Percentiles rank a stretch among this genome's conserved stretches.
Evolutionary conservation across 176 grass and related monocot species (phyloP).

Genomic region (Eremochloa ophiuroides): DNA sequence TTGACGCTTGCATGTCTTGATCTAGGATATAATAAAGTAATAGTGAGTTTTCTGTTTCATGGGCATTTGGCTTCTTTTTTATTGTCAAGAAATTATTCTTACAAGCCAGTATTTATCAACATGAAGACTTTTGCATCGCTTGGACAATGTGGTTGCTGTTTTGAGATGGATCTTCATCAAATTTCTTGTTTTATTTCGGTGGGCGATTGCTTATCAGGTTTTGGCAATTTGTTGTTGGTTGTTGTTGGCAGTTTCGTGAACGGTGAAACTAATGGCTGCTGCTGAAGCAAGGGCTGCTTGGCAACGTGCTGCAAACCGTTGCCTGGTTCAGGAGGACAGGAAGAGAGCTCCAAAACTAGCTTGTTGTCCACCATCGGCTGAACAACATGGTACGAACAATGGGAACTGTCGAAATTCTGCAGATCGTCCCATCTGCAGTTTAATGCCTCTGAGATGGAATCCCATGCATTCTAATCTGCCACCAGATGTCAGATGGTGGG

Average conservation of each 20-base stretch:
- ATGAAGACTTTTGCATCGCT: not conserved
- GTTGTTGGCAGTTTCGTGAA: not conserved
- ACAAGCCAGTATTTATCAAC: not conserved
- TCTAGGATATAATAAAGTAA: not conserved
- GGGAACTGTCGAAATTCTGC: slow-evolving; percentile 22
- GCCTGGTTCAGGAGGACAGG: slow-evolving; percentile 83
- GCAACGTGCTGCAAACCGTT: slow-evolving; percentile 86
- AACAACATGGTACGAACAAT: slow-evolving; percentile 34
- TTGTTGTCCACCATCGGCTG: slow-evolving; percentile 51
- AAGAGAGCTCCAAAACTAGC: slow-evolving; percentile 89
- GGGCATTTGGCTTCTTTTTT: not conserved
- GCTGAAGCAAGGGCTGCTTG: slow-evolving; percentile 91
- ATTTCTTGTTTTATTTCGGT: not conserved
- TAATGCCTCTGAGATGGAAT: slow-evolving; percentile 61
- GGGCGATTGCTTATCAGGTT: not conserved
- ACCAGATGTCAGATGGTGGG: slow-evolving; percentile 73
- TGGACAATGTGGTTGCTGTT: not conserved
- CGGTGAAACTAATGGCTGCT: slow-evolving; percentile 64
- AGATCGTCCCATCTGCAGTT: slow-evolving; percentile 30
- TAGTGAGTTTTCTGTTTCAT: not conserved
- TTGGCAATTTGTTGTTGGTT: not conserved
- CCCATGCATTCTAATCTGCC: slow-evolving; percentile 47
- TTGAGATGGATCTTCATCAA: not conserved
- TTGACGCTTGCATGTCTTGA: not conserved
- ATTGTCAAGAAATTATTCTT: not conserved